Conservation (phyloP, 2,329 filamentous ascomycete genomes). For the Sclerotinia spermophila region DNA sequence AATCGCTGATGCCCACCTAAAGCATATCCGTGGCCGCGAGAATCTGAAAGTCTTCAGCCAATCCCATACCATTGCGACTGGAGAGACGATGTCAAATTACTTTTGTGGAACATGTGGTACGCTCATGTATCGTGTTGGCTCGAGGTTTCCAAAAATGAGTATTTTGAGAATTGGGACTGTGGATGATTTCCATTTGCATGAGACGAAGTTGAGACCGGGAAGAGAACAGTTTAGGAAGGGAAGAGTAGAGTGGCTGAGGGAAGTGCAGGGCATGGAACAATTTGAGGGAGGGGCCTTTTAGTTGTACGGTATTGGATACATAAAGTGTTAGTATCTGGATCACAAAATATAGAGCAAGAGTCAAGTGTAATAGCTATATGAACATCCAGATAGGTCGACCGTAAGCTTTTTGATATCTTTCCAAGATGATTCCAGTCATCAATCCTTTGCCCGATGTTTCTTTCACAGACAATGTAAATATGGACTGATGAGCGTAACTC, state of each 20-base stretch:
- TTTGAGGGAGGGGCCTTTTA: conserved; percentile 19
- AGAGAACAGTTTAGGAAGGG: conserved; percentile 52
- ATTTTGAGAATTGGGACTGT: conserved; percentile 57
- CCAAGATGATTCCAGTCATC: not conserved
- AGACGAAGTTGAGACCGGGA: conserved; percentile 53
- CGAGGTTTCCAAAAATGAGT: conserved; percentile 43
- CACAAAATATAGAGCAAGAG: not conserved
- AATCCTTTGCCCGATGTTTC: no score
- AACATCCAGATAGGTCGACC: not conserved
- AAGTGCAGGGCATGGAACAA: conserved; percentile 39
- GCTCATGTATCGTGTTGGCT: conserved; percentile 54
- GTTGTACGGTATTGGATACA: not conserved
- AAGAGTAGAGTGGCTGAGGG: conserved; percentile 48
- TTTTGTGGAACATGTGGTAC: conserved; percentile 60
- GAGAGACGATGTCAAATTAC: conserved; percentile 55
- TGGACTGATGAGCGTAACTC: no score
- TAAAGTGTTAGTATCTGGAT: not conserved
- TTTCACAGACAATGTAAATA: no score
- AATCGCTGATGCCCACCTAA: conserved; percentile 44
- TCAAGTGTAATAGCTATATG: not conserved
- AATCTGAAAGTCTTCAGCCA: conserved; percentile 48
- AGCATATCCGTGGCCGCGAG: conserved; percentile 49
- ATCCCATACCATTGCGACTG: conserved; percentile 44
- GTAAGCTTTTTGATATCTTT: not conserved
- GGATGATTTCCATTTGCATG: conserved; percentile 56